A percentile compares a stretch with the other conserved stretches of the same genome.
phyloP scores from a whole-genome alignment of 2,329 filamentous ascomycete genomes.

The Ophiostoma himal-ulmi region DNA sequence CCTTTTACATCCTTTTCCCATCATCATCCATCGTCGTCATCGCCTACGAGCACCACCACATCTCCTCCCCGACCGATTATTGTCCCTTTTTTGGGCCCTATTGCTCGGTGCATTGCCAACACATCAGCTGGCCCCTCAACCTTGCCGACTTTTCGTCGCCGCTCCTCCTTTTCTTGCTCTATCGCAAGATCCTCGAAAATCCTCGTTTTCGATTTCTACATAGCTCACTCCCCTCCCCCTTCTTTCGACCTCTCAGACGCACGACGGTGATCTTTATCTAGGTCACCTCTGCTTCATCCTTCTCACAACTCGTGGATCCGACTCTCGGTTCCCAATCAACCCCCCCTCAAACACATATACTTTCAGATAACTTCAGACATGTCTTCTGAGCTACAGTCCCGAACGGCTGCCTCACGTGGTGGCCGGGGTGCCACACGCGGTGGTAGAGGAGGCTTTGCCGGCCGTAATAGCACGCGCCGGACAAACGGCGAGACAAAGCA shows the following conservation, averaged over 20 bases:
- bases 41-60: conserved; percentile 13
- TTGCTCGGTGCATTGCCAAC: conserved; percentile 20
- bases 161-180: conserved; percentile 7
- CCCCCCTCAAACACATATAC: background rate
- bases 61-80: conserved; percentile 13
- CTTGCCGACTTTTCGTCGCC: conserved; percentile 13
- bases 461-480: conserved; percentile 64
- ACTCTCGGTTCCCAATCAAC: conserved; percentile 13
- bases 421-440: conserved; percentile 78
- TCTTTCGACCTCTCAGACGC: background rate
- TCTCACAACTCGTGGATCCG: background rate
- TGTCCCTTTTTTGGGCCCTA: conserved; percentile 17
- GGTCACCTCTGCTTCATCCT: conserved; percentile 3
- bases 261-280: conserved; percentile 11
- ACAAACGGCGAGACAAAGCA: conserved; percentile 64
- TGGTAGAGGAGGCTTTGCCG: conserved; percentile 69
- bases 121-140: conserved; percentile 15
- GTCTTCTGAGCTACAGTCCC: conserved; percentile 93
- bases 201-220: conserved; percentile 14
- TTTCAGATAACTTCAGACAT: conserved; percentile 46
- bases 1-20: conserved; percentile 18
- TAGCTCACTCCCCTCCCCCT: conserved; percentile 1
- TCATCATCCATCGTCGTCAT: conserved; percentile 19
- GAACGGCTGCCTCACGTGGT: conserved; percentile 77
- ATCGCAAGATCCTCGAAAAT: conserved; percentile 19